Base-by-base conservation (phyloP, 2,329 filamentous ascomycete species). In the Ceratocystis lukuohia region DNA sequence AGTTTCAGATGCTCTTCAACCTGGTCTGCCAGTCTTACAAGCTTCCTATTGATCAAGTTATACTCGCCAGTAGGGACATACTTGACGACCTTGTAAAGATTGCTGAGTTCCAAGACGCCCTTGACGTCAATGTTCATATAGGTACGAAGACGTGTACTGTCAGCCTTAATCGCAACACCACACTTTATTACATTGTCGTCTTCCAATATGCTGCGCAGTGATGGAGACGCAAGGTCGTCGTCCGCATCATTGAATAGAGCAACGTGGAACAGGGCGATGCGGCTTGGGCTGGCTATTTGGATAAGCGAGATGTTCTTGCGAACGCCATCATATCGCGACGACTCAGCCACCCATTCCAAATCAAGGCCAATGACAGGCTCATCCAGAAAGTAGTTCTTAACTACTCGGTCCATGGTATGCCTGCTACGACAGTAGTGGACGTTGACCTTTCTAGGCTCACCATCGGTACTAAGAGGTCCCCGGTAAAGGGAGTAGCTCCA, bases 341-440 rank as follows among this genome's bases (percentile, higher is more conserved):
- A 79, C 5, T 81, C 77, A 1, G 78, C 70, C 64, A 84, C 80
- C 92, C 93, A 96, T 76, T 96, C 93, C 69, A 96, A 80, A 72
- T 96, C 92, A 69, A 96, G 91, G 0, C 92, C 92, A n/a, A 96
- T 74, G 1, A 95, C 75, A 48, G 83, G 79, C 71, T 94, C 84
- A 30, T 81, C 70, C 48, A 85, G 72, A 70, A 96, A 96, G 67
- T 87, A 80, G 2, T 45, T 48, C 68, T 83, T 74, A 67, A 84
- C 79, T 6, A 88, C 81, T 5, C 78, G 75, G 73, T 96, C 90
- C 20, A 88, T 87, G 2, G 82, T 83, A 45, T 84, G 77, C 57
- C 80, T 82, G 66, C 79, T 87, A 62, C 78, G 84, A 77, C 91
- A 96, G 74, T 96, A 96, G 72, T 93, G 85, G 0, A 95, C 84